These are phyloP conservation scores for Hymenoscyphus occultus DNA, from an alignment of 2,329 filamentous ascomycete genomes.

Conservation along the genomic window DNA sequence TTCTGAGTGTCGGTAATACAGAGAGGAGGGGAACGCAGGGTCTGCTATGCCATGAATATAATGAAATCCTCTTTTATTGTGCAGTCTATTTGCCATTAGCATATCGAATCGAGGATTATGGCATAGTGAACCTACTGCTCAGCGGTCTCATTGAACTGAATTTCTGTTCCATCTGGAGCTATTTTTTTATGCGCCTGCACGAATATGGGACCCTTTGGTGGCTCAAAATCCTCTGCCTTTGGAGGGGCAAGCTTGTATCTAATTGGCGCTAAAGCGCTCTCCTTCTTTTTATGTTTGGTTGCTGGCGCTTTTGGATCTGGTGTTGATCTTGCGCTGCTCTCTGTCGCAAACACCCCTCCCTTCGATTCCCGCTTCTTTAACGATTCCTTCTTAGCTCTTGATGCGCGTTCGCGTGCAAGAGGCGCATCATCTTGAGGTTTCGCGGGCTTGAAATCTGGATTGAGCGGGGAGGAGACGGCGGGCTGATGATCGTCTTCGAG, in stretches of 20 bases:
- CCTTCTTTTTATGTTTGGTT: constrained; percentile 38
- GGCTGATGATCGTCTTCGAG: constrained; percentile 70
- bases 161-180: constrained; percentile 47
- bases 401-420: constrained; percentile 35
- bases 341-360: constrained; percentile 40
- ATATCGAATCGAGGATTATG: background rate
- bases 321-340: constrained; percentile 52
- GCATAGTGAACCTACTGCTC: constrained; percentile 53
- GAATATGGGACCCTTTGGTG: constrained; percentile 55
- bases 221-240: constrained; percentile 59
- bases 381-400: constrained; percentile 61
- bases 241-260: constrained; percentile 64
- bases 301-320: constrained; percentile 50
- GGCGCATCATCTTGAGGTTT: constrained; percentile 34
- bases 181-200: constrained; percentile 53
- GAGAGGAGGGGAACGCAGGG: constrained; percentile 77
- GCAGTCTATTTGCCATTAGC: constrained; percentile 44
- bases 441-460: constrained; percentile 57
- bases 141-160: constrained; percentile 60
- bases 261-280: constrained; percentile 46
- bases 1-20: constrained; percentile 89
- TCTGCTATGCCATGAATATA: constrained; percentile 92
- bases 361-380: constrained; percentile 68
- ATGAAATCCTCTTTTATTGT: constrained; percentile 72
- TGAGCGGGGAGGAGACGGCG: constrained; percentile 70